These are phyloP conservation scores for Aspergillus quadricinctus DNA, from an alignment of 2,329 filamentous ascomycete genomes.

Conservation along the genomic window DNA sequence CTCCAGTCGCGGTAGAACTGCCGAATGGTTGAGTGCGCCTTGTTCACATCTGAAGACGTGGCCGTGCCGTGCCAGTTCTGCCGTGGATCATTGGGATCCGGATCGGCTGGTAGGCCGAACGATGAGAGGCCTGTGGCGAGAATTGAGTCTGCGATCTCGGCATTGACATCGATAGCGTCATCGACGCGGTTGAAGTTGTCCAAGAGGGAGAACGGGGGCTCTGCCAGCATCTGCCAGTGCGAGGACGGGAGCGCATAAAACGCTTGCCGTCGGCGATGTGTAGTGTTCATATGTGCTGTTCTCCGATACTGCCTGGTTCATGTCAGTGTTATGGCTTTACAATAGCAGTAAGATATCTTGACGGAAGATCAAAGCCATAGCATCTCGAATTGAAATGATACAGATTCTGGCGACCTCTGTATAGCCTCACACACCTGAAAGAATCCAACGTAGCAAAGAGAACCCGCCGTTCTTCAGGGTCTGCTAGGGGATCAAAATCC, in stretches of 20 bases:
- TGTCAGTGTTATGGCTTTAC: not conserved
- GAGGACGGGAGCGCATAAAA: constrained; percentile 85
- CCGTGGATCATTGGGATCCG: constrained; percentile 37
- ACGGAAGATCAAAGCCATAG: not conserved
- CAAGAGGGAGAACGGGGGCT: constrained; percentile 76
- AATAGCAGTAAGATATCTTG: not conserved
- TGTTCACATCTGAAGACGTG: constrained; percentile 73
- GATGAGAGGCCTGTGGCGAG: constrained; percentile 63
- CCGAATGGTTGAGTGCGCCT: constrained; percentile 84
- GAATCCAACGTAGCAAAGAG: constrained; percentile 82
- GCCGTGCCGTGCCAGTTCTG: constrained; percentile 66
- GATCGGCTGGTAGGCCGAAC: constrained; percentile 53
- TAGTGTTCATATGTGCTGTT: constrained; percentile 82
- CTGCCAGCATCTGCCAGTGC: constrained; percentile 79
- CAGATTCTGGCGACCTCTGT: not conserved
- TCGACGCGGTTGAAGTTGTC: constrained; percentile 76
- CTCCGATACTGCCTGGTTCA: constrained; percentile 72
- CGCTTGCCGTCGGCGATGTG: constrained; percentile 81
- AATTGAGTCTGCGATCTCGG: constrained; percentile 75
- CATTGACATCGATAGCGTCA: constrained; percentile 83
- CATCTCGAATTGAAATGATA: not conserved
- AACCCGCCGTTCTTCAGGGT: constrained; percentile 75
- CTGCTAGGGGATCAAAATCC: constrained; percentile 62
- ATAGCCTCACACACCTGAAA: constrained; percentile 63
- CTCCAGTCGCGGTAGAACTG: constrained; percentile 98